Evolutionary conservation across 257 asterid genomes (phyloP).

Genomic region (Jacaranda copaia): DNA sequence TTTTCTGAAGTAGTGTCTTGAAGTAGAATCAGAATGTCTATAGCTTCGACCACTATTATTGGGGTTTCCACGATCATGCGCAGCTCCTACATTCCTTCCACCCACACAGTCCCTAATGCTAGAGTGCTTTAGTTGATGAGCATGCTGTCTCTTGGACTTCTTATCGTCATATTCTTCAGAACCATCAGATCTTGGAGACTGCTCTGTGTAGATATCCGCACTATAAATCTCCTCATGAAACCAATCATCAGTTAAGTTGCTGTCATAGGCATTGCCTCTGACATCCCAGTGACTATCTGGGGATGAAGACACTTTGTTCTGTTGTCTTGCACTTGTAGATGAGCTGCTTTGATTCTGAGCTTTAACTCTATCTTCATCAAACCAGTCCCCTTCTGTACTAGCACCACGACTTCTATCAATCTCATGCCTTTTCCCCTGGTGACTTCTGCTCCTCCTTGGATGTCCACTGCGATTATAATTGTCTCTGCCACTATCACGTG

Average conservation of each 20-base stretch:
- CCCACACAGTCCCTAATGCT: slow-evolving; percentile 31
- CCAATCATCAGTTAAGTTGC: slow-evolving; percentile 38
- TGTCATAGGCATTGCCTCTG: slow-evolving; percentile 35
- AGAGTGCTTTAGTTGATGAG: slow-evolving; percentile 27
- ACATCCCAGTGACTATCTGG: slow-evolving; percentile 47
- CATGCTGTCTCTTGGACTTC: slow-evolving; percentile 29
- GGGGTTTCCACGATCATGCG: slow-evolving; percentile 25
- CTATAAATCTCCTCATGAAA: slow-evolving; percentile 43
- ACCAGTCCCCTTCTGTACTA: slow-evolving; percentile 38
- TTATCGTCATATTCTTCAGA: slow-evolving; percentile 40
- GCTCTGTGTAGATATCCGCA: slow-evolving; percentile 27
- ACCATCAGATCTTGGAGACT: slow-evolving; percentile 35
- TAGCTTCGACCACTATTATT: slow-evolving; percentile 25
- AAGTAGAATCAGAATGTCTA: slow-evolving; percentile 37
- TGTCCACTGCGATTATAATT: slow-evolving; percentile 28
- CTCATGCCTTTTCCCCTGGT: slow-evolving; percentile 23
- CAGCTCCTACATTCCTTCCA: slow-evolving; percentile 38
- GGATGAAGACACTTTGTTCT: slow-evolving; percentile 36
- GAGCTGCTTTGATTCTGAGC: slow-evolving; percentile 15
- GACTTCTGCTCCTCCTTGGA: slow-evolving; percentile 45
- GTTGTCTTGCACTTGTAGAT: slow-evolving; percentile 25
- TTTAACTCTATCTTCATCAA: slow-evolving; percentile 28
- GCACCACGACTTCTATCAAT: slow-evolving; percentile 30
- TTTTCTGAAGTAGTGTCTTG: slow-evolving; percentile 32
- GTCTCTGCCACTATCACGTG: slow-evolving; percentile 39